phyloP scores from a whole-genome alignment of 257 asterid species.

The Asclepias syriaca region DNA sequence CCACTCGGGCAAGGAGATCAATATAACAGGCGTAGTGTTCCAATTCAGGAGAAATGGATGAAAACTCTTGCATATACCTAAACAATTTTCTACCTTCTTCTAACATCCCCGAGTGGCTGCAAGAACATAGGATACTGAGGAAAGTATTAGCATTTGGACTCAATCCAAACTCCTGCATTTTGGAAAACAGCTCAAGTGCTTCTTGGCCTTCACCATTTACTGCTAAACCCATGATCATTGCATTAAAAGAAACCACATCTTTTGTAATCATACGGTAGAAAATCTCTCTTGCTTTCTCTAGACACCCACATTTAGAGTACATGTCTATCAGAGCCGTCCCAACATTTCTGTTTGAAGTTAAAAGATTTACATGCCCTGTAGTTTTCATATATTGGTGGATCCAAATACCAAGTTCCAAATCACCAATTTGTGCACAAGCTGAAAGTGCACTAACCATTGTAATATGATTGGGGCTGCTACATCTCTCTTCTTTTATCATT shows the following conservation, averaged over 20 bases:
- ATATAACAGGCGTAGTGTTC: slow-evolving; percentile 70
- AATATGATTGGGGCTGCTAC: slow-evolving; percentile 62
- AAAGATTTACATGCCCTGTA: slow-evolving; percentile 34
- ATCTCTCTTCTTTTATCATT: slow-evolving; percentile 35
- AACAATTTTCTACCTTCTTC: slow-evolving; percentile 54
- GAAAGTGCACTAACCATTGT: slow-evolving; percentile 73
- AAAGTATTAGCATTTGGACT: slow-evolving; percentile 43
- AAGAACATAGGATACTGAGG: slow-evolving; percentile 50
- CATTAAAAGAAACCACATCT: slow-evolving; percentile 68
- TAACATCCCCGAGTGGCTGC: slow-evolving; percentile 56
- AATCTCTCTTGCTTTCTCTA: slow-evolving; percentile 41
- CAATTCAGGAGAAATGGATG: slow-evolving; percentile 33
- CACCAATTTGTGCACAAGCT: slow-evolving; percentile 74
- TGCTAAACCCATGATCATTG: slow-evolving; percentile 80
- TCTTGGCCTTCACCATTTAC: slow-evolving; percentile 57
- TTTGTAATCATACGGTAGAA: slow-evolving; percentile 38
- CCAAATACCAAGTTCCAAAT: slow-evolving; percentile 55
- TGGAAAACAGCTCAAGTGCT: slow-evolving; percentile 42
- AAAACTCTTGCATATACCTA: slow-evolving; percentile 18
- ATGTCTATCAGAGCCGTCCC: slow-evolving; percentile 73
- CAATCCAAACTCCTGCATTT: slow-evolving; percentile 35
- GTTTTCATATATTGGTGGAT: slow-evolving; percentile 53
- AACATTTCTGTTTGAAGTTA: slow-evolving; percentile 50
- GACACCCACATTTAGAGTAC: slow-evolving; percentile 67
- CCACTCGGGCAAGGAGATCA: slow-evolving; percentile 67